Percentiles rank a stretch among this genome's conserved stretches.
phyloP scores from a whole-genome alignment of 2,329 filamentous ascomycete species.

The Sphaerulina musiva region DNA sequence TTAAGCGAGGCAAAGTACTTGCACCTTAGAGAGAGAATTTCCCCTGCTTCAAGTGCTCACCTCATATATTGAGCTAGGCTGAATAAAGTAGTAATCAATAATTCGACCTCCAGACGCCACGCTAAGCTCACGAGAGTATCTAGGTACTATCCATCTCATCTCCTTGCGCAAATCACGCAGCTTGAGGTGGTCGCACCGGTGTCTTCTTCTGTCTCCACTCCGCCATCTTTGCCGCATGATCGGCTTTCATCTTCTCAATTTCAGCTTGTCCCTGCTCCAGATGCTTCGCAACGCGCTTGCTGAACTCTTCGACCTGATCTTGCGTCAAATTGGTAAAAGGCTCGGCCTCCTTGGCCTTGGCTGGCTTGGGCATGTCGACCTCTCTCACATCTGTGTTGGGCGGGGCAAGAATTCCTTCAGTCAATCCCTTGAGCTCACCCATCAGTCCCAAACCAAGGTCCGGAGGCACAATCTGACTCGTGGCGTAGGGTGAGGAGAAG shows the following conservation, averaged over 20 bases:
- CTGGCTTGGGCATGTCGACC: conserved; percentile 29
- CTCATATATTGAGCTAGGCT: too few relatives aligned
- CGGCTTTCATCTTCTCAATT: conserved; percentile 74
- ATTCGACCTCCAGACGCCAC: too few relatives aligned
- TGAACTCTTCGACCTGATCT: conserved; percentile 77
- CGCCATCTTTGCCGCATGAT: conserved; percentile 67
- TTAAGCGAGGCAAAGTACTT: too few relatives aligned
- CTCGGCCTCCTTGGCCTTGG: conserved; percentile 39
- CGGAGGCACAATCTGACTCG: conserved; percentile 75
- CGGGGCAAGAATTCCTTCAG: conserved; percentile 74
- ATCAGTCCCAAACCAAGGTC: conserved; percentile 74
- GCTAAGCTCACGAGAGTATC: too few relatives aligned
- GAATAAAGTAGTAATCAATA: too few relatives aligned
- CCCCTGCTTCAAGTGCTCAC: too few relatives aligned
- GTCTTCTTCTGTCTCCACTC: too few relatives aligned
- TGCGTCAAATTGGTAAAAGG: conserved; percentile 62
- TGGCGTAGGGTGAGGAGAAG: conserved; percentile 79
- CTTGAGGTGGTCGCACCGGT: too few relatives aligned
- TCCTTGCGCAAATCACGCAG: too few relatives aligned
- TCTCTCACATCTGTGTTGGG: conserved; percentile 34
- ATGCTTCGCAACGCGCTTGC: conserved; percentile 66
- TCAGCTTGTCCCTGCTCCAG: conserved; percentile 69
- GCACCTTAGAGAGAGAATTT: too few relatives aligned
- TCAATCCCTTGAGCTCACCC: conserved; percentile 74
- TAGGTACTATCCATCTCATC: too few relatives aligned